Evolutionary conservation across 2,329 filamentous ascomycete genomes (phyloP), one percentile per base, ranked within the genome.

Genomic region (Epichloe brachyelytri): DNA sequence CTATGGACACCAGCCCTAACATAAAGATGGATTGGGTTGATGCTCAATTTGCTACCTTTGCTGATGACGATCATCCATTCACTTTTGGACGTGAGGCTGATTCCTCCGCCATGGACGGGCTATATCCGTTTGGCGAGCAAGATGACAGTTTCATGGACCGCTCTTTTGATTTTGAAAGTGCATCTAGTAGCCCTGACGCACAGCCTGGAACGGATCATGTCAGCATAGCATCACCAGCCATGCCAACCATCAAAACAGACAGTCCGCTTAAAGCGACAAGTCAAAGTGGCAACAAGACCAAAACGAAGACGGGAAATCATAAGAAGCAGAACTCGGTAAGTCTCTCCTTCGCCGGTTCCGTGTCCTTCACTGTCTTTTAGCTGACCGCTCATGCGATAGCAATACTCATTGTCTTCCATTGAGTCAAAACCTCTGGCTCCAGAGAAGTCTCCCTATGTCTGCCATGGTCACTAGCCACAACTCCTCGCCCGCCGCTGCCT

Each of bases 81-180:
- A 60, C 62, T 33, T 68, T 67, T 51, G 66, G 61, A 20, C 58
- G 58, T 30, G 60, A 59, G 30, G 54, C 53, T 17, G 56, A 58
- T 22, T 54, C 62, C 43, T 55, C 62, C 17, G 49, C 55, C 46
- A 55, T 64, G 46, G 63, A 63, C 26, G 59, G 55, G 45, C 51
- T 68, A 5, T 67, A 65, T 48, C 58, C 52, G 37, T 66, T 68
- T 51, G 53, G 56, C 33, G 60, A 64, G n/a, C 57, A 63, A 17
- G 63, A 65, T 51, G 72, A 74, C 53, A 68, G 68, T 56, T 69
- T 70, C 48, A 72, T 76, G 68, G 68, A 74, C 49, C 66, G 68
- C 44, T 66, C 71, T 46, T 79, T 81, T 57, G 75, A 80, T 56
- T 82, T 83, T 59, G 74, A 76, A 15, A 79, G 77, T 57, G 74